Conservation (phyloP, 2,329 filamentous ascomycete species). For the Rutstroemia sp. region DNA sequence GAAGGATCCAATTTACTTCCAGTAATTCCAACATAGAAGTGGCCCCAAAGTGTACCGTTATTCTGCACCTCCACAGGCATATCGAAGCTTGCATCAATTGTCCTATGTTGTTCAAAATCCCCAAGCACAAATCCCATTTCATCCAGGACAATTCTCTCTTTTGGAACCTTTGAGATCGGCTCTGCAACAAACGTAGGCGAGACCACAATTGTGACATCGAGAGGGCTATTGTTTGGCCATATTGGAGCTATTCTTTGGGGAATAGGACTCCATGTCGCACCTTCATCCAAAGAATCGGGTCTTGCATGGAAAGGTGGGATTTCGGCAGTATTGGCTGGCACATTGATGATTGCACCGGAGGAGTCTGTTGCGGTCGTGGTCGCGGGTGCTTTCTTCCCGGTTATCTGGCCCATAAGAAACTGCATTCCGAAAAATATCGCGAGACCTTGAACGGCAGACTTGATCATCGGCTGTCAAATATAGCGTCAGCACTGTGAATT, state of each 20-base stretch:
- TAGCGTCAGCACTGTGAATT: slow-evolving; percentile 11
- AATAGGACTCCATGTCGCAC: slow-evolving; percentile 54
- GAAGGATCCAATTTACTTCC: slow-evolving; percentile 72
- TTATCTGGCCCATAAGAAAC: slow-evolving; percentile 46
- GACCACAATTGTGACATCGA: slow-evolving; percentile 83
- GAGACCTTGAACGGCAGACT: slow-evolving; percentile 40
- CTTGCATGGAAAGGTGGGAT: slow-evolving; percentile 61
- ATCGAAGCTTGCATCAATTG: slow-evolving; percentile 67
- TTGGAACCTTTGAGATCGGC: slow-evolving; percentile 56
- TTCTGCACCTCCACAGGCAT: slow-evolving; percentile 77
- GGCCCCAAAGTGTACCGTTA: slow-evolving; percentile 90
- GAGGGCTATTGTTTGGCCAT: slow-evolving; percentile 69
- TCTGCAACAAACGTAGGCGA: slow-evolving; percentile 66
- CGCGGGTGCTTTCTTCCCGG: slow-evolving; percentile 37
- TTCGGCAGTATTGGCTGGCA: slow-evolving; percentile 45
- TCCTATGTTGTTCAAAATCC: slow-evolving; percentile 71
- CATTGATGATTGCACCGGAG: slow-evolving; percentile 46
- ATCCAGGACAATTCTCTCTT: slow-evolving; percentile 65
- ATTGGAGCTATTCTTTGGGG: slow-evolving; percentile 75
- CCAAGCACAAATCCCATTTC: slow-evolving; percentile 76
- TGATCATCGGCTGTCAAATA: slow-evolving; percentile 25
- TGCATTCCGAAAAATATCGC: slow-evolving; percentile 53
- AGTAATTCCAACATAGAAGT: slow-evolving; percentile 79
- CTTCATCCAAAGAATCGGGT: slow-evolving; percentile 51
- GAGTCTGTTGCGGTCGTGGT: slow-evolving; percentile 41